Percentiles rank a stretch among this genome's conserved stretches.
These are phyloP conservation scores for Hymenoscyphus infarciens DNA, from an alignment of 2,329 filamentous ascomycete species.

Conservation along the genomic window DNA sequence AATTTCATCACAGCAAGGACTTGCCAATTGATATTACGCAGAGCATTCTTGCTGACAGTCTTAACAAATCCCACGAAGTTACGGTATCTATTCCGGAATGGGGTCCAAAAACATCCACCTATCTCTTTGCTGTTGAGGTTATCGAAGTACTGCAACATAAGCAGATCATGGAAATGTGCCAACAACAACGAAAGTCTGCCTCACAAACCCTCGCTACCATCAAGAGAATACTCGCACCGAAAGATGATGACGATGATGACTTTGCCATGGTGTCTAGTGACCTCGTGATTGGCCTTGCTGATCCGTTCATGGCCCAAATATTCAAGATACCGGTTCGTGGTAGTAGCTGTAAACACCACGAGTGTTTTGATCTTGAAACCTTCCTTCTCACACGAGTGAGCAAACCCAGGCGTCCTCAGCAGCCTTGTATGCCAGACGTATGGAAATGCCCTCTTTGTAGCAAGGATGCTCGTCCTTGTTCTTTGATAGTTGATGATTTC, in stretches of 20 bases:
- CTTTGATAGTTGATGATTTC: constrained; percentile 71
- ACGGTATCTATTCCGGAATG: constrained; percentile 25
- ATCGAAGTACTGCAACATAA: constrained; percentile 53
- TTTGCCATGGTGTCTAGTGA: constrained; percentile 55
- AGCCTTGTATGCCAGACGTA: constrained; percentile 60
- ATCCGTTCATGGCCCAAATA: constrained; percentile 63
- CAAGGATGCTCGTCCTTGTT: constrained; percentile 69
- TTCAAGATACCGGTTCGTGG: constrained; percentile 72
- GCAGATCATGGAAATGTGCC: constrained; percentile 42
- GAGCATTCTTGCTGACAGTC: constrained; percentile 33
- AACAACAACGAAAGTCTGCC: constrained; percentile 40
- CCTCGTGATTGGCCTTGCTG: constrained; percentile 60
- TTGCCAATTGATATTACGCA: constrained; percentile 70
- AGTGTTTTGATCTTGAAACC: constrained; percentile 86
- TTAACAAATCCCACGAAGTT: constrained; percentile 19
- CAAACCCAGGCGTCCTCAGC: constrained; percentile 43
- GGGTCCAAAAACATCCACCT: constrained; percentile 40
- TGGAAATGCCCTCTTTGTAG: constrained; percentile 88
- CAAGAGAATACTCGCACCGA: constrained; percentile 44
- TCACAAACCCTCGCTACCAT: constrained; percentile 56
- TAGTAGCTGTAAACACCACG: constrained; percentile 65
- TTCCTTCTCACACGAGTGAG: constrained; percentile 65
- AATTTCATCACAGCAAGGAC: constrained; percentile 71
- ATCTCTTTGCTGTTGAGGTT: constrained; percentile 66
- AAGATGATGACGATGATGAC: constrained; percentile 55